Base-by-base conservation (phyloP, 2,329 filamentous ascomycete species). In the Cladosporium sp. region DNA sequence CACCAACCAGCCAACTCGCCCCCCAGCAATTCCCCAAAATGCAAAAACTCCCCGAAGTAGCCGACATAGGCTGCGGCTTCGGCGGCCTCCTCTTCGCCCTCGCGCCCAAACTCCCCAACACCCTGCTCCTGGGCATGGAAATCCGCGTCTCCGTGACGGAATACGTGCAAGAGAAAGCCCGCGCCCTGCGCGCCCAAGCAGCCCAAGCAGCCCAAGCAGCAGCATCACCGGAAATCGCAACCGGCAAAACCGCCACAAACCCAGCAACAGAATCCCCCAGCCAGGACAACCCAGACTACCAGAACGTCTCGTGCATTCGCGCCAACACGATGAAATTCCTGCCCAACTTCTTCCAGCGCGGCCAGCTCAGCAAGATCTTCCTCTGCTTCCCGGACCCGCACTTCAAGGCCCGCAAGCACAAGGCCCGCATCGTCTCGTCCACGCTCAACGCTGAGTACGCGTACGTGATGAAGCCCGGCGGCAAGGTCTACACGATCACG, bases 311-410 rank as follows among this genome's bases (percentile, higher is more conserved):
- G 29, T 94, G 89, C 65, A 75, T 98, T 41, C 85, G 93, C 55
- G 88, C 88, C 57, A 98, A 98, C 73, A 88, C 89, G 4, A 98
- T 98, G 93, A 98, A 98, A 68, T 98, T 97, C 69, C 76, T 98
- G n/a, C 92, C 94, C 55, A 97, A 98, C 66, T 95, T 96, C 76
- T 97, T 98, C 76, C 74, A 72, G 49, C 86, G 84, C 62, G 76
- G 72, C 12, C 91, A 96, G 66, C 80, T 98, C 12, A 80, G 78
- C 55, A 94, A 94, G 66, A 88, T 97, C 65, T 98, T 98, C 69
- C 87, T 98, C 61, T 98, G 93, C 74, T 98, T 98, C 66, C 93
- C 93, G 0, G 93, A 98, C 64, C 93, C 93, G 52, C 93, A 98
- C 70, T 98, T 98, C 77, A 98, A 98, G 72, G 83, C 88, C 11